phyloP scores from a whole-genome alignment of 2,329 filamentous ascomycete genomes.

The Cladosporium oxysporum region DNA sequence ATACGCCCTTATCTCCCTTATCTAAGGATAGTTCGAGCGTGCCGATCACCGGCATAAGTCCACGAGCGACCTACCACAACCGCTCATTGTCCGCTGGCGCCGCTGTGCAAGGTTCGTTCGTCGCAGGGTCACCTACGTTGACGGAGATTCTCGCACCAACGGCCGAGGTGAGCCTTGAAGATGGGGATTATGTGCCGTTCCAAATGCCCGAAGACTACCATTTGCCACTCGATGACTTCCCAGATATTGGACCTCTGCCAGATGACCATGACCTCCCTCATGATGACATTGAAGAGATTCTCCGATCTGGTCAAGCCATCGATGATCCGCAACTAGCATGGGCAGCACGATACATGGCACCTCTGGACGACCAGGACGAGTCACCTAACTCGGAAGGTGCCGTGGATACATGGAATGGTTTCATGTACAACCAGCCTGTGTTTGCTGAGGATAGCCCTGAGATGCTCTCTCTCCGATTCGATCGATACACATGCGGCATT shows the following conservation, averaged over 20 bases:
- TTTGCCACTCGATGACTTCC: conserved; percentile 16
- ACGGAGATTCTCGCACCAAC: conserved; percentile 33
- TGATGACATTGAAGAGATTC: conserved; percentile 12
- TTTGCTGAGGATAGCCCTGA: conserved; percentile 51
- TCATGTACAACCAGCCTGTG: conserved; percentile 34
- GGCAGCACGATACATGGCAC: conserved; percentile 18
- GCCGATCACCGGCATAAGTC: conserved; percentile 20
- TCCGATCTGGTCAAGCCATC: conserved; percentile 12
- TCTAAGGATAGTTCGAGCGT: conserved; percentile 16
- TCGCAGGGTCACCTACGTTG: conserved; percentile 32
- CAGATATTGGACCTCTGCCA: conserved; percentile 7
- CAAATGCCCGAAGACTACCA: conserved; percentile 20
- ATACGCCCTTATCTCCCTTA: conserved; percentile 20
- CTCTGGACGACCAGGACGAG: background rate
- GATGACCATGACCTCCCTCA: conserved; percentile 4
- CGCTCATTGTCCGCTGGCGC: conserved; percentile 8
- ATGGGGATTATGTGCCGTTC: conserved; percentile 18
- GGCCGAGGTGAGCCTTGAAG: conserved; percentile 14
- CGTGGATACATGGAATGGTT: conserved; percentile 20
- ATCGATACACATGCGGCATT: conserved; percentile 68
- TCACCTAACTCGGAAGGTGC: conserved; percentile 10
- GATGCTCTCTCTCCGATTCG: conserved; percentile 63
- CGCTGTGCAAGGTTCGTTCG: background rate
- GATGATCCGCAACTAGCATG: conserved; percentile 16
- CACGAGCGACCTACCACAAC: conserved; percentile 7